A percentile compares a stretch with the other conserved stretches of the same genome.
Evolutionary conservation across 2,329 filamentous ascomycete species (phyloP).

Genomic region (Diplodia corticola): DNA sequence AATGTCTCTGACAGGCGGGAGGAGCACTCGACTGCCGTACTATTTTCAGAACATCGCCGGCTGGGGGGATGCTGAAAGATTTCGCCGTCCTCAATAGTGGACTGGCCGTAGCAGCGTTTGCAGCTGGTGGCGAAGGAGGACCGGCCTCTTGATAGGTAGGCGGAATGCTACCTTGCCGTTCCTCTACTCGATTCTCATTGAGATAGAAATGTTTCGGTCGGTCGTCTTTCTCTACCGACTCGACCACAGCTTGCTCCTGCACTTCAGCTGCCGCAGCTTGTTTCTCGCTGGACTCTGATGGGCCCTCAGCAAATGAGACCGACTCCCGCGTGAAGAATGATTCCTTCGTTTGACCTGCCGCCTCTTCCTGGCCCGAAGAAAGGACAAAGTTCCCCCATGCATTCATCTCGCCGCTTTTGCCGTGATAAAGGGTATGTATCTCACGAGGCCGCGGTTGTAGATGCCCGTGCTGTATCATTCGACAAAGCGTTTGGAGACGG

Average conservation of each 20-base stretch:
- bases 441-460: not conserved
- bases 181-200: not conserved
- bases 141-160: not conserved
- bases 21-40: slow-evolving; percentile 1
- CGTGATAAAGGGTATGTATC: slow-evolving; percentile 2
- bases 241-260: not conserved
- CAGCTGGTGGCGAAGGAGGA: not conserved
- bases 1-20: not conserved
- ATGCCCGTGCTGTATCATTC: not conserved
- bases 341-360: not conserved
- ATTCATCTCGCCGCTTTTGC: not conserved
- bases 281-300: not conserved
- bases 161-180: not conserved
- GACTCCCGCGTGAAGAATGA: not conserved
- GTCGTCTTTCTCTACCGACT: not conserved
- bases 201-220: not conserved
- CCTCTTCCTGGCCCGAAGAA: not conserved
- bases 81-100: not conserved
- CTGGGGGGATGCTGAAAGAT: not conserved
- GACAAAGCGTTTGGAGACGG: not conserved
- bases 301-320: not conserved
- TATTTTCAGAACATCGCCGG: not conserved
- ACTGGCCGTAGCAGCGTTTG: not conserved
- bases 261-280: not conserved
- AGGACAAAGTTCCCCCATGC: not conserved